These are phyloP conservation scores for Piloderma croceum DNA, from an alignment of 768 basidiomycete genomes.

Conservation along the genomic window DNA sequence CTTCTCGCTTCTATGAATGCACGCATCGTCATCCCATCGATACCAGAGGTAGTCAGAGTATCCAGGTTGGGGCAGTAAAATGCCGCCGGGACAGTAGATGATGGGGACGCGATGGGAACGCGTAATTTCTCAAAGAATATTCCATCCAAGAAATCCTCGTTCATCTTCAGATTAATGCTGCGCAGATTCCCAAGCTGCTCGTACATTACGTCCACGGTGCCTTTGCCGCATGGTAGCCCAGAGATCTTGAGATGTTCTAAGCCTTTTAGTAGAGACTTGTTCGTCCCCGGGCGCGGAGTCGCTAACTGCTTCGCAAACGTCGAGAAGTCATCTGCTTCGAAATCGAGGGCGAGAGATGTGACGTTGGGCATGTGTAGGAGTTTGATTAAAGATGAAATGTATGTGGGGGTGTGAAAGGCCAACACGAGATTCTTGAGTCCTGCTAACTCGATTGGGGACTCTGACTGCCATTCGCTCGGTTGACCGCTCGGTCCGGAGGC, in stretches of 20 bases:
- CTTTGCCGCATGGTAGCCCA: slow-evolving; percentile 39
- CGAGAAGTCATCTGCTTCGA: slow-evolving; percentile 49
- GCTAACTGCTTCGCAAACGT: slow-evolving; percentile 42
- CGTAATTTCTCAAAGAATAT: slow-evolving; percentile 18
- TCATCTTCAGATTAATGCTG: slow-evolving; percentile 36
- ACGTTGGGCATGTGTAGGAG: slow-evolving; percentile 17
- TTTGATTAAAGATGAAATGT: slow-evolving; percentile 26
- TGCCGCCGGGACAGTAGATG: slow-evolving; percentile 11
- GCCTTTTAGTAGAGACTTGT: slow-evolving; percentile 41
- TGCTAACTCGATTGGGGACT: slow-evolving; percentile 11
- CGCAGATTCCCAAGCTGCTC: slow-evolving; percentile 43
- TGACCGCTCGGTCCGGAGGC: slow-evolving; percentile 51
- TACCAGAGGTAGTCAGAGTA: slow-evolving; percentile 40
- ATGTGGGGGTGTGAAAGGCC: slow-evolving; percentile 25
- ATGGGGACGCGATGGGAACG: slow-evolving; percentile 7
- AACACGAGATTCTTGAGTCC: slow-evolving; percentile 27
- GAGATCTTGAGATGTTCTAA: slow-evolving; percentile 50
- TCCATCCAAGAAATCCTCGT: slow-evolving; percentile 17
- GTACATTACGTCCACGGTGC: slow-evolving; percentile 34
- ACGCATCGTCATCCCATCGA: slow-evolving; percentile 37
- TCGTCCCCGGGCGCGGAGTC: slow-evolving; percentile 31
- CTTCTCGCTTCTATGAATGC: slow-evolving; percentile 39
- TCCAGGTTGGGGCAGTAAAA: slow-evolving; percentile 48
- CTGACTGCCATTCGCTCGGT: slow-evolving; percentile 31
- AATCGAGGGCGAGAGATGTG: slow-evolving; percentile 42